Base-by-base conservation (phyloP, 257 asterid species). In the Agastache rugosa region DNA sequence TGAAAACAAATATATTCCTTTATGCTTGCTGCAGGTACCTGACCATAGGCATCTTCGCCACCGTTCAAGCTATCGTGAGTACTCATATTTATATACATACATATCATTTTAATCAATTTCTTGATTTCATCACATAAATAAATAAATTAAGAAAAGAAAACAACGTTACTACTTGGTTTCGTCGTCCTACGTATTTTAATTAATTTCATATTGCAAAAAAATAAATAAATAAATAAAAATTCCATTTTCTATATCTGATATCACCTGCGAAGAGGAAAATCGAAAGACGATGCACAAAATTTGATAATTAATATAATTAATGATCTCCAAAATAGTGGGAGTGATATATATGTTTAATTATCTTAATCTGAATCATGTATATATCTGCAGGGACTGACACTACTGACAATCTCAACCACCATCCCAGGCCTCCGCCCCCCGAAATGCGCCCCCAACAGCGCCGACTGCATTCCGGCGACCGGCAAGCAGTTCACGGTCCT, bases 371-470 rank as follows among this genome's bases (percentile, higher is more conserved):
- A 37, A 31, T n/a, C 35, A 6, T 2, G 0, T 0, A 8, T 9
- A 3, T 9, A 35, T 6, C 1, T 12, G 35, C 48, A 92, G 98
- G 98, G 97, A 0, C 92, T 90, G 68, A 85, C 91, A 0, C 79
- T 90, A 17, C 63, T 93, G 37, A 87, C 98, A 10, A 83, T 93
- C 56, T 93, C 98, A 0, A 93, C 98, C 11, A 68, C 80, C 25
- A 73, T 93, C 67, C 93, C 97, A 0, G 66, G 87, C 70, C 87
- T 93, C 37, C 85, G 85, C 63, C 98, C 98, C 6, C 97, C 96
- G 14, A 86, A 84, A 72, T 93, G 98, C 69, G 50, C 15, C 67
- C 35, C 61, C 1, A 82, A 85, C 56, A 80, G 89, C 53, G 7
- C 15, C 3, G 16, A 83, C 1, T 93, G 98, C 74, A 63, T 86